Conservation (phyloP, 345 rosid genomes). For the Fremontodendron californicum region DNA sequence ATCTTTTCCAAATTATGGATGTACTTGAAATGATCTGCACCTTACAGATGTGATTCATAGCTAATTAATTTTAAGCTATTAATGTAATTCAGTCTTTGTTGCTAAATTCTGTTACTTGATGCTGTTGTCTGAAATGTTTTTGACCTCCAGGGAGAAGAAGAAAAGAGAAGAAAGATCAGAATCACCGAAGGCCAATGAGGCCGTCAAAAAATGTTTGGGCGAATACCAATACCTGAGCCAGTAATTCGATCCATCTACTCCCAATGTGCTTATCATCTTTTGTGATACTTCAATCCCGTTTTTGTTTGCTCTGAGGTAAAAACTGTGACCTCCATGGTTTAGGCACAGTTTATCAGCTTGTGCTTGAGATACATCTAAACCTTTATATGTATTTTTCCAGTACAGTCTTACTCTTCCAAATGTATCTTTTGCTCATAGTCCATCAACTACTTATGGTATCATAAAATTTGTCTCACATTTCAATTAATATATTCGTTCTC, state of each 20-base stretch:
- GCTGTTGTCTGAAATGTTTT: neutral
- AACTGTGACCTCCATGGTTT: constrained; percentile 8
- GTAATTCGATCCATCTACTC: constrained; percentile 9
- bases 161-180: constrained; percentile 70
- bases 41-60: neutral
- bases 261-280: constrained; percentile 3
- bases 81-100: neutral
- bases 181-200: constrained; percentile 76
- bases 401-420: neutral
- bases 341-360: constrained; percentile 4
- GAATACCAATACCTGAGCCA: constrained; percentile 34
- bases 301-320: constrained; percentile 18
- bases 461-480: neutral
- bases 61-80: neutral
- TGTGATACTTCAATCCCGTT: constrained; percentile 16
- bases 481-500: neutral
- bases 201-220: constrained; percentile 62
- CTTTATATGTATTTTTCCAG: neutral
- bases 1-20: neutral
- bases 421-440: constrained; percentile 19
- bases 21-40: neutral
- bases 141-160: constrained; percentile 81
- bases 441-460: neutral
- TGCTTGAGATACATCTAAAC: constrained; percentile 7
- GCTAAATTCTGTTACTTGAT: neutral